These are phyloP conservation scores for Exophiala sp. DNA, from an alignment of 2,329 filamentous ascomycete species.

Conservation along the genomic window DNA sequence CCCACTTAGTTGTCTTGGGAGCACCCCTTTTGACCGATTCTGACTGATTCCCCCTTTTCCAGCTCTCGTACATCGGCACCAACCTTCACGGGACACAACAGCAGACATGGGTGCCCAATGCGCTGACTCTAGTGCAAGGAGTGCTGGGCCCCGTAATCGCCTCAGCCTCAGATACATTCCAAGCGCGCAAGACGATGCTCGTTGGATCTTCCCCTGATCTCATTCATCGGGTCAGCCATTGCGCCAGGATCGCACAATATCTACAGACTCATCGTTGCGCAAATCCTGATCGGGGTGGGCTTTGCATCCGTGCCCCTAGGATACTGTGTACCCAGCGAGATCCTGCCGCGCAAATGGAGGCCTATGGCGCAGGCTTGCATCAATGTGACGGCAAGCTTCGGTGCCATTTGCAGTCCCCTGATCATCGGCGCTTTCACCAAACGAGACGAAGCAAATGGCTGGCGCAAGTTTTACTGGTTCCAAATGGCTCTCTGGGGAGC, in stretches of 20 bases:
- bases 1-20: background rate
- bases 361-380: slow-evolving; percentile 23
- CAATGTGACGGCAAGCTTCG: slow-evolving; percentile 20
- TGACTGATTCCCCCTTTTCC: background rate
- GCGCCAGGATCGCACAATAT: slow-evolving; percentile 21
- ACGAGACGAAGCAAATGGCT: slow-evolving; percentile 12
- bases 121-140: slow-evolving; percentile 24
- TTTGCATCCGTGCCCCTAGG: slow-evolving; percentile 24
- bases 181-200: slow-evolving; percentile 23
- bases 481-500: slow-evolving; percentile 23
- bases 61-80: background rate
- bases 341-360: slow-evolving; percentile 24
- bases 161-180: slow-evolving; percentile 23
- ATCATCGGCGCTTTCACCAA: slow-evolving; percentile 21
- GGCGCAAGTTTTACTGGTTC: slow-evolving; percentile 27
- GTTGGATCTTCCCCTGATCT: slow-evolving; percentile 16
- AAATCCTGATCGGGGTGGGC: slow-evolving; percentile 23
- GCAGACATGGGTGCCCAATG: slow-evolving; percentile 24
- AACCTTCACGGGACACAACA: background rate
- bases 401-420: slow-evolving; percentile 19
- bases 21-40: background rate
- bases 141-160: slow-evolving; percentile 24
- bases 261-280: slow-evolving; percentile 21
- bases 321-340: slow-evolving; percentile 24
- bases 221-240: slow-evolving; percentile 22